These are phyloP conservation scores for Nicotiana paniculata DNA, from an alignment of 257 asterid species.

Conservation along the genomic window DNA sequence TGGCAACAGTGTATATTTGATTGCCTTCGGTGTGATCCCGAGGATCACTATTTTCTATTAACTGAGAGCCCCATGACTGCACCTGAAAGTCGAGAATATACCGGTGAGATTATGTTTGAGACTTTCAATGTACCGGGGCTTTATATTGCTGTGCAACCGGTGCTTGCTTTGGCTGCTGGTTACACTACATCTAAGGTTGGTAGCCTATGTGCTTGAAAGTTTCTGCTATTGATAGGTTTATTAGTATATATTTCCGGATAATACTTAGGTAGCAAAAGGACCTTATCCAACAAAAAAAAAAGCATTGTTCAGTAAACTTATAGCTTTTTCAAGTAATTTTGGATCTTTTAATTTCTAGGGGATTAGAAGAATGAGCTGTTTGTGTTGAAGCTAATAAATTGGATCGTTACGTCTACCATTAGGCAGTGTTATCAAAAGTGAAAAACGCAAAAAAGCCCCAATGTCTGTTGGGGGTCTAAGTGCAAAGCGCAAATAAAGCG, in stretches of 20 bases:
- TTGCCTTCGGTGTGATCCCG: conserved; percentile 88
- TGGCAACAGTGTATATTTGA: conserved; percentile 95
- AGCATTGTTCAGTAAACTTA: background rate
- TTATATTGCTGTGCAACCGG: conserved; percentile 94
- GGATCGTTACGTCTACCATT: background rate
- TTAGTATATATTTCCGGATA: background rate
- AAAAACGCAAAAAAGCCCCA: too few relatives aligned
- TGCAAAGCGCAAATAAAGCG: too few relatives aligned
- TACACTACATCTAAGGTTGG: conserved; percentile 90
- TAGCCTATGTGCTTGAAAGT: background rate
- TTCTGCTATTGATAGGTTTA: background rate
- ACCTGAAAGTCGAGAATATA: conserved; percentile 88
- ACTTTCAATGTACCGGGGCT: conserved; percentile 91
- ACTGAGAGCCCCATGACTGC: conserved; percentile 95
- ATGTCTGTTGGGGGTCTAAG: too few relatives aligned
- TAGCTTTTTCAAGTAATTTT: background rate
- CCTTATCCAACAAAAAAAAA: background rate
- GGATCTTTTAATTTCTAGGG: background rate
- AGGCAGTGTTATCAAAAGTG: too few relatives aligned
- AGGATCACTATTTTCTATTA: conserved; percentile 88
- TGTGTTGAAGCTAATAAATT: background rate
- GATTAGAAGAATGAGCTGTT: background rate
- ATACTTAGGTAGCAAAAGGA: background rate
- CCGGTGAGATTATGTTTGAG: conserved; percentile 98
- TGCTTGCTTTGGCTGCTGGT: conserved; percentile 98